Evolutionary conservation across 495 filamentous ascomycete species (phyloP), one percentile per base, ranked within the genome.

Genomic region (Elaphomyces granulatus): DNA sequence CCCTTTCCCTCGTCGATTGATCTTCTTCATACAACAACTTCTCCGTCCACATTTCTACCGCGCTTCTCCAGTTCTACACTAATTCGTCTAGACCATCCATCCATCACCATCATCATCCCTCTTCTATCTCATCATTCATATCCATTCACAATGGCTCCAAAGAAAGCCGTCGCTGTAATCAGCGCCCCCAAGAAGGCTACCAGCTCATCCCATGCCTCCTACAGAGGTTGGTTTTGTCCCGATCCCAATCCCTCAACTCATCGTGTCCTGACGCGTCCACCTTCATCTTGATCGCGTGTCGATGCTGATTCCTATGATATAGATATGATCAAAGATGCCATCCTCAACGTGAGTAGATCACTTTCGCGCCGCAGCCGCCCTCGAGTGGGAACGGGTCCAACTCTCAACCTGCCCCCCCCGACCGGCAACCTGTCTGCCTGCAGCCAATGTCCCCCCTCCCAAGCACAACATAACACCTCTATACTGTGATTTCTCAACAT

Each of bases 251-350:
- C 59, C 49, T 54, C 55, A 60, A 47, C 44, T 36, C 56, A 63
- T 71, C 68, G 65, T 66, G 63, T 56, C 40, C 46, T 45, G 38
- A 42, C 51, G 46, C 18, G 15, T 43, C 4, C 19, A 50, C 43
- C 20, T 17, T 53, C 30, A 32, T 42, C 50, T 34, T 48, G 41
- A 59, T 70, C 69, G 68, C 68, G 56, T 58, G 53, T 46, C 20
- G 51, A 39, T 66, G 54, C 65, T 71, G 63, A 74, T 66, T 59
- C 42, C n/a, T 55, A 38, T 39, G 37, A 66, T 63, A 63, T 63
- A 71, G 67, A 67, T 65, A 74, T 80, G 76, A 77, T 80, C 60
- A 75, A 72, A 59, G 75, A 78, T 61, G 76, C 76, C 39, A 78
- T 80, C 53, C 46, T 75, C 47, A 71, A 68, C 59, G 75, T 80